phyloP scores from a whole-genome alignment of 306 rosid genomes.

The Prunus persica region DNA sequence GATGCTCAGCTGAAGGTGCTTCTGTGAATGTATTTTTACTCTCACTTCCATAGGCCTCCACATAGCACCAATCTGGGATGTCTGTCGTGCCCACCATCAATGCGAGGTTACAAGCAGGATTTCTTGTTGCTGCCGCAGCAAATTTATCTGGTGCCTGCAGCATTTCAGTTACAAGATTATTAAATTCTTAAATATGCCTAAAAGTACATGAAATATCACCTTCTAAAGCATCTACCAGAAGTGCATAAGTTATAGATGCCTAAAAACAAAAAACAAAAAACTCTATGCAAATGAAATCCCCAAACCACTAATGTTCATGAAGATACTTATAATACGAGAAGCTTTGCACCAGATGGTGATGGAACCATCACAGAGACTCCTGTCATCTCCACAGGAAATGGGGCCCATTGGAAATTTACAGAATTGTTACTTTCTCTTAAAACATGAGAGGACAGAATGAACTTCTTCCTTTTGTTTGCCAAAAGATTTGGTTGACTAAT shows the following conservation, averaged over 20 bases:
- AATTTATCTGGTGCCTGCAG: slow-evolving; percentile 76
- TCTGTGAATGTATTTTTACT: slow-evolving; percentile 41
- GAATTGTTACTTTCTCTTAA: slow-evolving; percentile 34
- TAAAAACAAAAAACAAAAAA: background rate
- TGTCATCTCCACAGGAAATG: slow-evolving; percentile 72
- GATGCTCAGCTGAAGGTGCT: slow-evolving; percentile 53
- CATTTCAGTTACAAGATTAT: slow-evolving; percentile 7
- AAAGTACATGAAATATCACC: too few relatives aligned
- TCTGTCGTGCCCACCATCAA: slow-evolving; percentile 79
- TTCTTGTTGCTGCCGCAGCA: slow-evolving; percentile 63
- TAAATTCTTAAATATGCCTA: background rate
- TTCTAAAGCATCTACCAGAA: background rate
- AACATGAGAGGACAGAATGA: slow-evolving; percentile 44
- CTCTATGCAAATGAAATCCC: background rate
- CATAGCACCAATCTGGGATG: slow-evolving; percentile 85
- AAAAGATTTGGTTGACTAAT: slow-evolving; percentile 54
- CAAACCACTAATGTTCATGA: background rate
- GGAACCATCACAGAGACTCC: slow-evolving; percentile 62
- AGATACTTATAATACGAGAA: slow-evolving; percentile 26
- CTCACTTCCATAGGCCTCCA: slow-evolving; percentile 55
- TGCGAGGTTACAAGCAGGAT: slow-evolving; percentile 77
- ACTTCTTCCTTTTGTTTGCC: slow-evolving; percentile 60
- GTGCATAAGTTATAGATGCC: background rate
- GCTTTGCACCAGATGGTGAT: slow-evolving; percentile 73
- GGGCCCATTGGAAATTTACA: slow-evolving; percentile 59